A percentile compares a stretch with the other conserved stretches of the same genome.
phyloP scores from a whole-genome alignment of 345 rosid species.

The Eucalyptus pumila region DNA sequence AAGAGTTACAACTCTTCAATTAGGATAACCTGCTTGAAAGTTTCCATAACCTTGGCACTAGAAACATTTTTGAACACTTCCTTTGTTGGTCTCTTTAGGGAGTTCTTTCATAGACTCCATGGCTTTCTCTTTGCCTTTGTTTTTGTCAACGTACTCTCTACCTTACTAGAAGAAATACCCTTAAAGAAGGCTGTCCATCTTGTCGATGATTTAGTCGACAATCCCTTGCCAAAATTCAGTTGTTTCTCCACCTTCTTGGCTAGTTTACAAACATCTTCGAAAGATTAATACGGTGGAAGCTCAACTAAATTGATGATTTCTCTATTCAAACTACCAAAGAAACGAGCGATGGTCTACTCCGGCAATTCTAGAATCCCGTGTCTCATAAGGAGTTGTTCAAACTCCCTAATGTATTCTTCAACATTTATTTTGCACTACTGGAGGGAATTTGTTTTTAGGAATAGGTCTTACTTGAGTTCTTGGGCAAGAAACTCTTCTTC shows the following conservation, averaged over 20 bases:
- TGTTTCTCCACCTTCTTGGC: background rate
- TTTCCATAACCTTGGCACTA: background rate
- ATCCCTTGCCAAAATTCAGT: background rate
- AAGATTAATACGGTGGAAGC: background rate
- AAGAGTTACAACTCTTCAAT: background rate
- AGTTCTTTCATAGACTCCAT: background rate
- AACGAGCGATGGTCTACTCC: background rate
- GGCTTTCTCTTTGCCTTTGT: background rate
- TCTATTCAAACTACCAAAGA: background rate
- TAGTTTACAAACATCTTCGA: background rate
- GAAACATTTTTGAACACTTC: background rate
- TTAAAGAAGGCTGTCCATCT: background rate
- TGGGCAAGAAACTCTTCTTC: background rate
- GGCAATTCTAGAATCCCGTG: background rate
- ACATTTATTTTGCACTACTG: background rate
- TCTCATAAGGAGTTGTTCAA: background rate
- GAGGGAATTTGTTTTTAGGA: background rate
- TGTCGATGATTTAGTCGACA: background rate
- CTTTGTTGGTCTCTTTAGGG: background rate
- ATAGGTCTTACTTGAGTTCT: background rate
- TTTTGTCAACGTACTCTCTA: background rate
- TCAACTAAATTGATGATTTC: background rate
- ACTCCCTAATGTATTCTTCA: background rate
- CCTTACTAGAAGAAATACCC: background rate
- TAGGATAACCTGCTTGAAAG: background rate